These are phyloP conservation scores for Phytopythium litorale DNA, from an alignment of 352 stramenopile genomes.

Conservation along the genomic window DNA sequence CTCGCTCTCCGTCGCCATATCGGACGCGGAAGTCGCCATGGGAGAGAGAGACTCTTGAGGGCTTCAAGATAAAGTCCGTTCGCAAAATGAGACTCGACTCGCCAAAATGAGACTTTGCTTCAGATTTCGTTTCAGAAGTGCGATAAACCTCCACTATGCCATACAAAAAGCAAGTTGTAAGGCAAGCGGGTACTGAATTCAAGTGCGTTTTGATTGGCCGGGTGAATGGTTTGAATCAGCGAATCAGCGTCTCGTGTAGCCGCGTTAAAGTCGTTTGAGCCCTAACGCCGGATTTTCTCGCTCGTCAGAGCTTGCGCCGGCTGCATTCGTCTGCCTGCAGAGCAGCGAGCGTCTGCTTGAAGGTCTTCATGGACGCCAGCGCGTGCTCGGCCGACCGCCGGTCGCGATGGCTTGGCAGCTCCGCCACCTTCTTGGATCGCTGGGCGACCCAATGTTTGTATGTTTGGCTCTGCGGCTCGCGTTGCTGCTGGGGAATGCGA, in stretches of 20 bases:
- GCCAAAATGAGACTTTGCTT: too few relatives aligned
- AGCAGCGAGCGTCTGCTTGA: not conserved
- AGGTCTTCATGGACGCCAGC: not conserved
- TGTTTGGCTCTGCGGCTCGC: slow-evolving; percentile 4
- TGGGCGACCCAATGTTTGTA: not conserved
- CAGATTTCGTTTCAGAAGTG: too few relatives aligned
- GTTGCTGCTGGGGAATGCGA: slow-evolving; percentile 17
- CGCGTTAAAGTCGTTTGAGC: not conserved
- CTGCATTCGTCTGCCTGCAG: not conserved
- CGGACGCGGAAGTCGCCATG: not conserved
- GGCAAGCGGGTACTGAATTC: too few relatives aligned
- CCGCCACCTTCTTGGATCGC: not conserved
- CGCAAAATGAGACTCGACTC: too few relatives aligned
- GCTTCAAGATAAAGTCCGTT: too few relatives aligned
- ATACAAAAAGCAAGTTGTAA: too few relatives aligned
- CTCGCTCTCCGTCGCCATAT: not conserved
- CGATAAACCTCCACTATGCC: too few relatives aligned
- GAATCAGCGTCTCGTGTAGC: not conserved
- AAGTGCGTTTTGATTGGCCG: not conserved
- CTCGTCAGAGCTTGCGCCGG: not conserved
- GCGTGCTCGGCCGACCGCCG: not conserved
- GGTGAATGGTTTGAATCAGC: not conserved
- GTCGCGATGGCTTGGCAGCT: not conserved
- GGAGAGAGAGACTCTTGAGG: too few relatives aligned
- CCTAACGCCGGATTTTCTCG: not conserved